Percentiles rank a stretch among this genome's conserved stretches.
Conservation (phyloP, 2,329 filamentous ascomycete species). For the Myriosclerotinia duriaeana region DNA sequence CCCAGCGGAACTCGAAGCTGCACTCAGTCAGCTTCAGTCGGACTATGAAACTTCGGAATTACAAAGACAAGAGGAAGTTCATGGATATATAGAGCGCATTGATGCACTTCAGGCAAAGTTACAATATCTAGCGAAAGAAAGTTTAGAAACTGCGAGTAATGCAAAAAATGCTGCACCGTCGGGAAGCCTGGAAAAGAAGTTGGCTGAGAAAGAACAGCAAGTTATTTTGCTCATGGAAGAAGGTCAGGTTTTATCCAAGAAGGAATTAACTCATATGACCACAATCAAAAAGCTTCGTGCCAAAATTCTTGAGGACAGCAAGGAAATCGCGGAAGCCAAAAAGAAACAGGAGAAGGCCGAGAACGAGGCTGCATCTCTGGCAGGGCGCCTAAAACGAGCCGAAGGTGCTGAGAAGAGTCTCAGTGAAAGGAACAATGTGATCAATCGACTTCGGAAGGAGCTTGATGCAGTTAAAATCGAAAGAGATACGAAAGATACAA, state of each 20-base stretch:
- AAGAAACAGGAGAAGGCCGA: conserved; percentile 59
- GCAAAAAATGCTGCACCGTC: conserved; percentile 60
- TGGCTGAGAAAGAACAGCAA: conserved; percentile 87
- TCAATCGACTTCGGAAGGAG: conserved; percentile 55
- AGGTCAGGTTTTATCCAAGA: conserved; percentile 82
- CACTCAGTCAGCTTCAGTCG: conserved; percentile 42
- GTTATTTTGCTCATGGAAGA: conserved; percentile 90
- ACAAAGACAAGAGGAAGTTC: conserved; percentile 75
- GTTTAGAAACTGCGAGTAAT: conserved; percentile 71
- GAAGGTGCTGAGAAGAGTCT: conserved; percentile 57
- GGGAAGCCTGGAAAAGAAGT: conserved; percentile 70
- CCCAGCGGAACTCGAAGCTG: conserved; percentile 43
- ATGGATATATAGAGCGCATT: conserved; percentile 82
- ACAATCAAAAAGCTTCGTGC: conserved; percentile 78
- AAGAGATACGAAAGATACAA: conserved; percentile 60
- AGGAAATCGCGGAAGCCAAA: conserved; percentile 59
- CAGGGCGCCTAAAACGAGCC: conserved; percentile 50
- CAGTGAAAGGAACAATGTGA: conserved; percentile 53
- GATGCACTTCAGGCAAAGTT: conserved; percentile 91
- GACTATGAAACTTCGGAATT: conserved; percentile 38
- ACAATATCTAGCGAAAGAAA: conserved; percentile 80
- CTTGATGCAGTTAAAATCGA: conserved; percentile 63
- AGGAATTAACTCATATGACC: conserved; percentile 79
- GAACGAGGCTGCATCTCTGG: conserved; percentile 50
- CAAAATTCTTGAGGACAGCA: conserved; percentile 65